Evolutionary conservation across 1,139 yeast genomes (phyloP), one percentile per base, ranked within the genome.

Genomic region (Keqinozyma sinolaborantium): DNA sequence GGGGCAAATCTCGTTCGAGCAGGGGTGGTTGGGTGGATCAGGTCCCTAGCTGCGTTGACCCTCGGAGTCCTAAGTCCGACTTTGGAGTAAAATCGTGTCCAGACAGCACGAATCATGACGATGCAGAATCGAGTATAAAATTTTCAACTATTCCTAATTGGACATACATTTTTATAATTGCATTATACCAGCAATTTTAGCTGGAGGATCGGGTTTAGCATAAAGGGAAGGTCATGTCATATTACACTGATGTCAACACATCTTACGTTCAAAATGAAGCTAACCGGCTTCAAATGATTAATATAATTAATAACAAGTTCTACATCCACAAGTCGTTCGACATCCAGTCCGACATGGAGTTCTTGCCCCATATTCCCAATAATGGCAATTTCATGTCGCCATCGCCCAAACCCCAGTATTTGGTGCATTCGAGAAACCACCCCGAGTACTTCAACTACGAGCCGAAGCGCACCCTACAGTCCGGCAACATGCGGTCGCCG

Each of bases 1-100:
- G 99, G 98, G 0, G 99, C 99, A 60, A 92, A 92, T 44, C 99
- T 64, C 2, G 97, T 87, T 41, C 96, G 60, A 0, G 82, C 95
- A 0, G 95, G 95, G 0, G 48, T 30, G 1, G 40, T 40, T 1
- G 81, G 79, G 25, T 74, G 80, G 3, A 63, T 48, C 14, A 7
- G 21, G 10, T 7, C 9, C 10, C 10, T 18, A 18, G 10, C 9
- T 7, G 10, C 10, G 9, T 7, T 7, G 9, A 18, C 9, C 10
- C 21, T 7, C 10, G 21, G 10, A 10, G 9, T 10, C 21, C 10
- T 18, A 18, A 18, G 21, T 18, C 10, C 10, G 21, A 18, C 21
- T 18, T 18, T 18, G 10, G 21, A 18, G 9, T 7, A 18, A 7
- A 18, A 7, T 18, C 21, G 21, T 18, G 21, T 18, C 21, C 21